Evolutionary conservation across 2,329 filamentous ascomycete genomes (phyloP), one percentile per base, ranked within the genome.

Genomic region (Zasmidium cellare): DNA sequence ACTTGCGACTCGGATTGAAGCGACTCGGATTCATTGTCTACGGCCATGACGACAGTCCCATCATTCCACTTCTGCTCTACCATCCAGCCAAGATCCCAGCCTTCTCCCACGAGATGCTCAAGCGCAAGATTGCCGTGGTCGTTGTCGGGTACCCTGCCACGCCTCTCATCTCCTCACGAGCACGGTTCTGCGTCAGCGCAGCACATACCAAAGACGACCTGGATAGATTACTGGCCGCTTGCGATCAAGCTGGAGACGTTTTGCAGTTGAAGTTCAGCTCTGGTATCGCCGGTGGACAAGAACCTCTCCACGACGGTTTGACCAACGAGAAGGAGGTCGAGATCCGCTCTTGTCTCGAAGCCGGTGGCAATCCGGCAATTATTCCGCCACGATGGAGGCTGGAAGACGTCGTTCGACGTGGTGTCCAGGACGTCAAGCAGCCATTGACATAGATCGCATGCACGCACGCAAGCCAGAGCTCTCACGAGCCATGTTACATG

Each of bases 51-150:
- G 94, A 99, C 77, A 97, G 92, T 3, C 94, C 94, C 56, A 97
- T 99, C 68, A 92, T 99, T 67, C 94, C 94, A 54, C 76, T 99
- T 65, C 84, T 96, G 71, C 86, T 99, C 24, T 99, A 97, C 82
- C 91, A 97, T 77, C 94, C 94, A n/a, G 94, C 91, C 69, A 99
- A 99, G 80, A 97, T 99, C 82, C 90, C 93, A 3, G 93, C 94
- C 58, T 99, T 99, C 77, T 97, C 92, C 51, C 94, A 96, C 73
- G 94, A 97, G 76, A 97, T 99, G 94, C 85, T 97, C 60, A 91
- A 90, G 78, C 91, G 94, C 71, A 97, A 97, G 77, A 97, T 99
- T 67, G 94, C 93, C 0, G 91, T 97, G 52, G 94, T 99, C 41
- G 91, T 99, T 47, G 94, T 99, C 61, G 94, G 93, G 53, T 99